A percentile compares a stretch with the other conserved stretches of the same genome.
Conservation (phyloP, 495 filamentous ascomycete species). For the Neurospora sp. region DNA sequence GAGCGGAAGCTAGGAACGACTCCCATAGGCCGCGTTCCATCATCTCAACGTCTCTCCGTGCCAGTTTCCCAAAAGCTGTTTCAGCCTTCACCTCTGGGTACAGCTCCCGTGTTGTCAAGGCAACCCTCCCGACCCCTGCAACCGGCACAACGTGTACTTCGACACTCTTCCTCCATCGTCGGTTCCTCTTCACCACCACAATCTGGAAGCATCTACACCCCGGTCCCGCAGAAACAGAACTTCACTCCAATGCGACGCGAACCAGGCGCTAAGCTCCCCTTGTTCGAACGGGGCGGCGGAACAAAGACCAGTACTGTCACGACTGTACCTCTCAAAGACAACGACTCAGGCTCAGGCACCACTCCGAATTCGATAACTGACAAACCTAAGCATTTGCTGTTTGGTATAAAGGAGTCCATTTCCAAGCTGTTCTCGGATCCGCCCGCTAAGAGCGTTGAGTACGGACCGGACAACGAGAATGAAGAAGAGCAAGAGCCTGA, state of each 20-base stretch:
- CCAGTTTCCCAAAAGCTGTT: not conserved
- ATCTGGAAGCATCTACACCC: not conserved
- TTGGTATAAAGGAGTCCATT: constrained; percentile 8
- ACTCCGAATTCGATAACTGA: not conserved
- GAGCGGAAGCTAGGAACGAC: not conserved
- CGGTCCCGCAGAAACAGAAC: constrained; percentile 38
- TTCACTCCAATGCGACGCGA: constrained; percentile 38
- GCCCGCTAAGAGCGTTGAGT: not conserved
- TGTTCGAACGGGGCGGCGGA: constrained; percentile 20
- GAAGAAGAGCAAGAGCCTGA: not conserved
- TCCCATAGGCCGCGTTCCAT: not conserved
- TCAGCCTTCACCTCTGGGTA: not conserved
- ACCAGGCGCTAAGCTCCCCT: constrained; percentile 12
- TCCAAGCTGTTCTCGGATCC: constrained; percentile 7
- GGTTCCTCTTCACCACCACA: not conserved
- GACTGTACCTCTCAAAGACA: not conserved
- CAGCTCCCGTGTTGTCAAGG: not conserved
- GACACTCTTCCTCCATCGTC: not conserved
- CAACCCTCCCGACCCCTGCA: not conserved
- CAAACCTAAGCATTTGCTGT: constrained; percentile 6
- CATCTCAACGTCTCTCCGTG: not conserved
- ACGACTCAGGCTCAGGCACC: not conserved
- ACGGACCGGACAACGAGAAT: constrained; percentile 3
- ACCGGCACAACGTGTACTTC: not conserved
- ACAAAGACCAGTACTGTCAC: not conserved